A percentile compares a stretch with the other conserved stretches of the same genome.
These are phyloP conservation scores for Pleurotus tuber-regium DNA, from an alignment of 768 basidiomycete genomes.

Conservation along the genomic window DNA sequence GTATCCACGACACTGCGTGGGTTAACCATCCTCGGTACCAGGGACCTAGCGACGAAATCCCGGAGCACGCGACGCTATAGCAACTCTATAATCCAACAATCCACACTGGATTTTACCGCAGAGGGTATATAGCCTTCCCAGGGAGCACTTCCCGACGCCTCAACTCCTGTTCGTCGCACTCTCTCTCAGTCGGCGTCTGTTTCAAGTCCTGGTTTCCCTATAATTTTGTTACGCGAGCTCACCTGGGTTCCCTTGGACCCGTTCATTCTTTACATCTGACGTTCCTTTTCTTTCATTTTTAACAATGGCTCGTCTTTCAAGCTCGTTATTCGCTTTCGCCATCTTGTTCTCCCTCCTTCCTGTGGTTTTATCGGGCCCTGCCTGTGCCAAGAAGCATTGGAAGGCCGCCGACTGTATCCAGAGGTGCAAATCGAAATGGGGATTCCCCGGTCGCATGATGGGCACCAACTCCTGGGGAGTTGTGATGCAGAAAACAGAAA, in stretches of 20 bases:
- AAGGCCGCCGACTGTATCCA: constrained; percentile 33
- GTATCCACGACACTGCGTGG: background rate
- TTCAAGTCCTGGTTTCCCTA: constrained; percentile 15
- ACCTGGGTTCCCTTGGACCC: constrained; percentile 19
- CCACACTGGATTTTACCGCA: too few relatives aligned
- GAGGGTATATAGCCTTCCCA: constrained; percentile 5
- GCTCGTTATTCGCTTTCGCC: constrained; percentile 29
- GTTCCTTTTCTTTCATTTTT: constrained; percentile 16
- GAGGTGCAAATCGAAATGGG: constrained; percentile 41
- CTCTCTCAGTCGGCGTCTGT: background rate
- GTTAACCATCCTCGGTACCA: background rate
- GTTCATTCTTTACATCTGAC: constrained; percentile 22
- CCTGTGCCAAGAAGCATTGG: constrained; percentile 38
- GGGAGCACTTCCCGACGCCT: background rate
- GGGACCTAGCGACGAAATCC: background rate
- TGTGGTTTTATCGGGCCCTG: constrained; percentile 41
- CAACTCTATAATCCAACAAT: constrained; percentile 2
- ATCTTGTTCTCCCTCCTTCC: constrained; percentile 34
- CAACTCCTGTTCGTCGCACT: background rate
- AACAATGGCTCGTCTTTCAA: constrained; percentile 35
- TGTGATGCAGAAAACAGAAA: constrained; percentile 37
- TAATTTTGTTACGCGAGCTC: background rate
- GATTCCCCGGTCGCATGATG: constrained; percentile 47
- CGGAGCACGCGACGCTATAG: constrained; percentile 6
- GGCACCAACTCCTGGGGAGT: constrained; percentile 56